Conservation (phyloP, 768 basidiomycete species). For the Hortiboletus flavorubellus region DNA sequence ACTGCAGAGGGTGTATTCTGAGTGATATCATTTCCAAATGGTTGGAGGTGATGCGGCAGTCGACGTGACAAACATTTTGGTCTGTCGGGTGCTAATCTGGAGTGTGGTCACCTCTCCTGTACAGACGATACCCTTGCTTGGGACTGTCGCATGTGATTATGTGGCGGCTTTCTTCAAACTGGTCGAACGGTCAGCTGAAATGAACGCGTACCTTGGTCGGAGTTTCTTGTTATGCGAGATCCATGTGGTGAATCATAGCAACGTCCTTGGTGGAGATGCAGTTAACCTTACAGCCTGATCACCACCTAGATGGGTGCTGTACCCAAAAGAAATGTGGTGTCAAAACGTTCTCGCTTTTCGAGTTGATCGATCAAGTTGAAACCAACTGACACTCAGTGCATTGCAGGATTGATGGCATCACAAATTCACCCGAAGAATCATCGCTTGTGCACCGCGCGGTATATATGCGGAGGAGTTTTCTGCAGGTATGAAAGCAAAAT, state of each 20-base stretch:
- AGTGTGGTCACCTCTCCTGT: constrained; percentile 56
- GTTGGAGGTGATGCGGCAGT: constrained; percentile 63
- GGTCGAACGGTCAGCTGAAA: no score
- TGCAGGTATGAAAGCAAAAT: constrained; percentile 41
- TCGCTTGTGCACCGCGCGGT: constrained; percentile 64
- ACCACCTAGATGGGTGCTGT: no score
- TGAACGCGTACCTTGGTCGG: no score
- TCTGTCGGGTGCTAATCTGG: constrained; percentile 47
- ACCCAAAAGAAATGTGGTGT: no score
- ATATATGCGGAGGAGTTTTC: constrained; percentile 80
- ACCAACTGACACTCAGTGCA: constrained; percentile 49
- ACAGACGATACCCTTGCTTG: constrained; percentile 57
- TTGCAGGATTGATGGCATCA: constrained; percentile 72
- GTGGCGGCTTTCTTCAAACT: constrained; percentile 58
- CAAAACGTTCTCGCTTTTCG: no score
- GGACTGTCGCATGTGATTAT: constrained; percentile 46
- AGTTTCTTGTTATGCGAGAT: no score
- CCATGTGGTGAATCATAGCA: no score
- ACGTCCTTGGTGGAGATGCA: no score
- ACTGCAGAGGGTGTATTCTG: constrained; percentile 61
- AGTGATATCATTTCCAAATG: constrained; percentile 65
- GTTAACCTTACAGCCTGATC: no score
- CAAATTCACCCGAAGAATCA: constrained; percentile 84
- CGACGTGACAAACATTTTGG: constrained; percentile 43
- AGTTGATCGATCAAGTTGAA: constrained; percentile 58